Percentiles rank a stretch among this genome's conserved stretches.
These are phyloP conservation scores for Vitis hybrid DNA, from an alignment of 177 flowering plant genomes.

Conservation along the genomic window DNA sequence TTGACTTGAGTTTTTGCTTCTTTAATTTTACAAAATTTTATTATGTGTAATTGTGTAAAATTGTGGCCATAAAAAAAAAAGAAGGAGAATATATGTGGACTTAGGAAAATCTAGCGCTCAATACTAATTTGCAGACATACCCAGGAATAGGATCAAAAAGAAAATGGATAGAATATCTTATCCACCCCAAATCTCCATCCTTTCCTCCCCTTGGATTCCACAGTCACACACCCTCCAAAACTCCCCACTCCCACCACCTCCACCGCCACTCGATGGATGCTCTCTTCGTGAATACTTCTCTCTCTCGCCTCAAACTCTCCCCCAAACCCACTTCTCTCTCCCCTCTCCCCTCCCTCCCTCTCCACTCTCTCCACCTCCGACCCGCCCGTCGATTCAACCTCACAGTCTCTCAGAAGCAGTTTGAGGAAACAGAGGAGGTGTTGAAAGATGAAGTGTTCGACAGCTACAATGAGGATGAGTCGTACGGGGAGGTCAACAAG, in stretches of 20 bases:
- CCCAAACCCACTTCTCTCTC: constrained; percentile 4
- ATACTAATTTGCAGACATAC: too few species aligned
- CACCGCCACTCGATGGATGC: constrained; percentile 41
- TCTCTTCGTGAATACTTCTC: constrained; percentile 29
- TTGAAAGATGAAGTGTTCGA: not conserved
- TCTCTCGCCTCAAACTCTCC: constrained; percentile 49
- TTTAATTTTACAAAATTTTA: too few species aligned
- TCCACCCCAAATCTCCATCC: constrained; percentile 29
- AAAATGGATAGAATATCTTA: constrained; percentile 30
- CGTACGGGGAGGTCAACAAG: constrained; percentile 74
- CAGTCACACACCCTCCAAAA: not conserved
- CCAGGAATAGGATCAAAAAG: too few species aligned
- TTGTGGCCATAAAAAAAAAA: too few species aligned
- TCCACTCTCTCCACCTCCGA: constrained; percentile 18
- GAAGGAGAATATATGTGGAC: too few species aligned
- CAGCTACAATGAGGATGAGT: constrained; percentile 44
- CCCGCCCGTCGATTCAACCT: constrained; percentile 13
- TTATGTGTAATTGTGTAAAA: too few species aligned
- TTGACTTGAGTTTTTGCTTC: too few species aligned
- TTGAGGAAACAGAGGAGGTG: too few species aligned
- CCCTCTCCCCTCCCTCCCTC: constrained; percentile 6
- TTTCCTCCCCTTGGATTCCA: not conserved
- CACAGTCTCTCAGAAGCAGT: constrained; percentile 4
- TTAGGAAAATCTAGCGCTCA: too few species aligned
- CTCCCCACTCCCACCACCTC: not conserved